Percentiles rank a stretch among this genome's conserved stretches.
Conservation (phyloP, 805 yeast species). For the Vanderwaltozyma polyspora region DNA sequence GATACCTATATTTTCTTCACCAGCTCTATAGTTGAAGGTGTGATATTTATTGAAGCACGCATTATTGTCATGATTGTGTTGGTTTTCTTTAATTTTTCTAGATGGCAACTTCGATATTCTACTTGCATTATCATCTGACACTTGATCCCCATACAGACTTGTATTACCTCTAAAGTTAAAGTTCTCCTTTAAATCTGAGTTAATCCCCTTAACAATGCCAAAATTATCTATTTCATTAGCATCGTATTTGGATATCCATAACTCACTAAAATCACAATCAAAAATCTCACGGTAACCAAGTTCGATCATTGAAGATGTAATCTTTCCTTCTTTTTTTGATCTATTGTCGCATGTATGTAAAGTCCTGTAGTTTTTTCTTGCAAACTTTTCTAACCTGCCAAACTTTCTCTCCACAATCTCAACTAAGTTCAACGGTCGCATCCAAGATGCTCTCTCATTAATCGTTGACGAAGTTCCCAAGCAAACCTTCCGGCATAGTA, state of each 20-base stretch:
- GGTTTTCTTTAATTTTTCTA: constrained; percentile 2
- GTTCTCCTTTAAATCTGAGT: constrained; percentile 1
- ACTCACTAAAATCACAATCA: constrained; percentile 26
- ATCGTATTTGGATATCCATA: constrained; percentile 42
- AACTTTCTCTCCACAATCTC: constrained; percentile 74
- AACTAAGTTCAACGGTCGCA: constrained; percentile 77
- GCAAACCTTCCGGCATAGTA: constrained; percentile 81
- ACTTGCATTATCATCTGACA: background rate
- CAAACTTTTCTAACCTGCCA: constrained; percentile 29
- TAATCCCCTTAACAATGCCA: constrained; percentile 4
- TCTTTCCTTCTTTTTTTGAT: constrained; percentile 6
- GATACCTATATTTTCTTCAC: constrained; percentile 75
- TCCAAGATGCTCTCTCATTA: constrained; percentile 96
- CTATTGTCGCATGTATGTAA: constrained; percentile 11
- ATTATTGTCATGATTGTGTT: background rate
- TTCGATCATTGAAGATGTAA: constrained; percentile 62
- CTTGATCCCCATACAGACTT: constrained; percentile 6
- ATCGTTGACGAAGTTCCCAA: constrained; percentile 73
- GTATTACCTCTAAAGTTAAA: constrained; percentile 14
- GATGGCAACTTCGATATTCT: constrained; percentile 1
- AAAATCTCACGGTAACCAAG: constrained; percentile 61
- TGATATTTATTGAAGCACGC: constrained; percentile 20
- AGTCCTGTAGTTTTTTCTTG: constrained; percentile 21
- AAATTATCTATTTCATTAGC: constrained; percentile 6
- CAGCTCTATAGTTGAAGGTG: constrained; percentile 82